phyloP scores from a whole-genome alignment of 1,284 basidiomycete species.

The Rhodotorula mucilaginosa region DNA sequence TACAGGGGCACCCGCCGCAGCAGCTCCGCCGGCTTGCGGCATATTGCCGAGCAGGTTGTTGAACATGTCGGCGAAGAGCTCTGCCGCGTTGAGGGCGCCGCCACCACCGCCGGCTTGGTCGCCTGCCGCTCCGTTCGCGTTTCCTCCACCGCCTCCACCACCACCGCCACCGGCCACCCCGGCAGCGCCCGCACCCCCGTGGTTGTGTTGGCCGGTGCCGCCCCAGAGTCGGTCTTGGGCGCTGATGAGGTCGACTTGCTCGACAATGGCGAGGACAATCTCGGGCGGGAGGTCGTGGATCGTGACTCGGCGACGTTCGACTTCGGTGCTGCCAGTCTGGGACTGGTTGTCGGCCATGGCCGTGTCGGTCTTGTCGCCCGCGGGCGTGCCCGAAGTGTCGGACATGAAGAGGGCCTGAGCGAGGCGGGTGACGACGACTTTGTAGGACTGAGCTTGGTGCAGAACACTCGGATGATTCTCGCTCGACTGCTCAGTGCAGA shows the following conservation, averaged over 20 bases:
- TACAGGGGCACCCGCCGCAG: background rate
- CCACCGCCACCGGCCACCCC: background rate
- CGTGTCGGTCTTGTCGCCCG: background rate
- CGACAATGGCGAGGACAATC: constrained; percentile 31
- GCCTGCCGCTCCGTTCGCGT: background rate
- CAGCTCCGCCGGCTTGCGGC: background rate
- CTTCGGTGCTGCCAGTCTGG: background rate
- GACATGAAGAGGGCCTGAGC: no score
- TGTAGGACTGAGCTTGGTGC: no score
- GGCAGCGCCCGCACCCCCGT: background rate
- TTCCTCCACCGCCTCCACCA: background rate
- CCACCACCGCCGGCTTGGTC: background rate
- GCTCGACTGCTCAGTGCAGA: no score
- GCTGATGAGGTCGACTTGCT: constrained; percentile 12
- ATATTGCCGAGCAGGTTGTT: background rate
- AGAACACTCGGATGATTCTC: no score
- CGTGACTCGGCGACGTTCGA: background rate
- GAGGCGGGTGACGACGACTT: no score
- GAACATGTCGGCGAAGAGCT: background rate
- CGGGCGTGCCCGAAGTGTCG: no score
- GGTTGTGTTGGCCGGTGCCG: background rate
- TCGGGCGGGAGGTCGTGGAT: constrained; percentile 31
- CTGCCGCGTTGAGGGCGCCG: background rate
- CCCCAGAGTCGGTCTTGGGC: background rate
- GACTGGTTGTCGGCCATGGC: background rate